These are phyloP conservation scores for Fusarium humuli DNA, from an alignment of 2,329 filamentous ascomycete genomes.

Conservation along the genomic window DNA sequence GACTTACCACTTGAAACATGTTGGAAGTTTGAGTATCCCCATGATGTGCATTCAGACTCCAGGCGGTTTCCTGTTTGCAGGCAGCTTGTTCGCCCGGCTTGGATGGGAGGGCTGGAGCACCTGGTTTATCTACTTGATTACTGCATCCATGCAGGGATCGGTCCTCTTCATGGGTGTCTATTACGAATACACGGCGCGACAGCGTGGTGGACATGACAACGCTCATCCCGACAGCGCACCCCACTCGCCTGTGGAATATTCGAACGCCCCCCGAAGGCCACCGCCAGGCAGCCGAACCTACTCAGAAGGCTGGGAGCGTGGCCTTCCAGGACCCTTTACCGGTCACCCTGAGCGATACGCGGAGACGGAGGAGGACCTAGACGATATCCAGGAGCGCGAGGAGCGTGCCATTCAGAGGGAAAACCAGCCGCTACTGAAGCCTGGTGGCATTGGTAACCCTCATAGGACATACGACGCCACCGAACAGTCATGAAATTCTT, in stretches of 20 bases:
- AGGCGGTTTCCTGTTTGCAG: conserved; percentile 89
- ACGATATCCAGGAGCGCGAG: conserved; percentile 63
- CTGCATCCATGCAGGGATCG: conserved; percentile 84
- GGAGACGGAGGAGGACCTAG: conserved; percentile 63
- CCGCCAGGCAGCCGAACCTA: conserved; percentile 57
- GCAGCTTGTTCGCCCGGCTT: conserved; percentile 81
- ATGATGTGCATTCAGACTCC: conserved; percentile 99
- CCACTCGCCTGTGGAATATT: conserved; percentile 47
- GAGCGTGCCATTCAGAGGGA: conserved; percentile 63
- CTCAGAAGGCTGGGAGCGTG: conserved; percentile 64
- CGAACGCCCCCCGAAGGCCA: conserved; percentile 50
- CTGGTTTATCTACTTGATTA: conserved; percentile 92
- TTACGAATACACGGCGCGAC: conserved; percentile 70
- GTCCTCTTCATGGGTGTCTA: conserved; percentile 83
- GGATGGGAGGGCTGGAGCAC: conserved; percentile 91
- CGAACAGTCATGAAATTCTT: conserved; percentile 26
- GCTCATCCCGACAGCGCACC: conserved; percentile 43
- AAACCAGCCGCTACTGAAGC: conserved; percentile 62
- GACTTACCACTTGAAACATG: conserved; percentile 85
- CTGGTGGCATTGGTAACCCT: conserved; percentile 63
- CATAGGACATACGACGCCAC: conserved; percentile 54
- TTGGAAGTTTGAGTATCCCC: conserved; percentile 91
- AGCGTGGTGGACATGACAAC: conserved; percentile 47
- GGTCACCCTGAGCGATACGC: conserved; percentile 65
- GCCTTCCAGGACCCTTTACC: conserved; percentile 63